Evolutionary conservation across 2,329 filamentous ascomycete genomes (phyloP).

Genomic region (Metarhizium humberi): DNA sequence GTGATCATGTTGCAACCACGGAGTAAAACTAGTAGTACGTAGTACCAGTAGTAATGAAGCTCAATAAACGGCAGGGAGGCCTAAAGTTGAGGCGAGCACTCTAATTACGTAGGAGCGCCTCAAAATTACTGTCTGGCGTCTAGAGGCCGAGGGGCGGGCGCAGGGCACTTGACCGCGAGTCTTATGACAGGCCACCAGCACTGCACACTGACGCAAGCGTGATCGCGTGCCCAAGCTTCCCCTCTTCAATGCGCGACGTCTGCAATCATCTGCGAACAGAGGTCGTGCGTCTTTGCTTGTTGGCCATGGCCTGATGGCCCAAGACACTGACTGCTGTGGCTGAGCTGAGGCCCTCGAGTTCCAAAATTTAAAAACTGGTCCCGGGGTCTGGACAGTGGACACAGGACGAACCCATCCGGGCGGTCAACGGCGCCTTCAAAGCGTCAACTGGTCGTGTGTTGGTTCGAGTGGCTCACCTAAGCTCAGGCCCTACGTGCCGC

Average conservation of each 20-base stretch:
- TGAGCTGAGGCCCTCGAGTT: no score
- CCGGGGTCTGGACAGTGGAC: neutral
- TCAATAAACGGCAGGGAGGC: no score
- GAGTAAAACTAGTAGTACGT: no score
- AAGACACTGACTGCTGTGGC: neutral
- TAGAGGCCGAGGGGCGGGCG: no score
- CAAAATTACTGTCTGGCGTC: no score
- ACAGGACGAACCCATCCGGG: neutral
- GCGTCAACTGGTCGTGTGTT: neutral
- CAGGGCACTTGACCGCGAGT: no score
- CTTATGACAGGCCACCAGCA: neutral
- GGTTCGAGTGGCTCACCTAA: constrained; percentile 1
- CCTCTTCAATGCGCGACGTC: neutral
- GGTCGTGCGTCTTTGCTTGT: neutral
- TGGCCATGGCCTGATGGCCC: neutral
- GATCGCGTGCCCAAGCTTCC: neutral
- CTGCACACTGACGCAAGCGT: constrained; percentile 11
- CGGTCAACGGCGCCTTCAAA: neutral
- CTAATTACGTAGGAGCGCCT: no score
- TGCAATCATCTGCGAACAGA: no score
- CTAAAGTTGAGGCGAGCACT: no score
- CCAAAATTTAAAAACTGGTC: no score
- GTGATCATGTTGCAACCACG: no score
- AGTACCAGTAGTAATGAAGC: no score
- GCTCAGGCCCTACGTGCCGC: neutral